Percentiles rank a stretch among this genome's conserved stretches.
These are phyloP conservation scores for Suillus luteus DNA, from an alignment of 768 basidiomycete species.

Conservation along the genomic window DNA sequence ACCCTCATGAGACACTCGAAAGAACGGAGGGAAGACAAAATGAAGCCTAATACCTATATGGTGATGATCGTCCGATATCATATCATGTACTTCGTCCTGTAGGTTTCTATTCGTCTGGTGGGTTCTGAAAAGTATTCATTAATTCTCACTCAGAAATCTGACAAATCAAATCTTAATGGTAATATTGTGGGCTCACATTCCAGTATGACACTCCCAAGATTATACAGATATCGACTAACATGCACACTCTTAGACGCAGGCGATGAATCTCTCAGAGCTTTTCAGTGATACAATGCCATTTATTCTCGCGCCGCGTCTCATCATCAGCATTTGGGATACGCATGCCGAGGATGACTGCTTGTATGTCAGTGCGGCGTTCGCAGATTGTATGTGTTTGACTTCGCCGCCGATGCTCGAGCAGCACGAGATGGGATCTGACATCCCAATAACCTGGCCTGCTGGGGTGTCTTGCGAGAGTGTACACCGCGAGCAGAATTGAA, in stretches of 20 bases:
- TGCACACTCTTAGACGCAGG: background rate
- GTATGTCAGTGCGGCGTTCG: background rate
- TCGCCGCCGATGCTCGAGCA: background rate
- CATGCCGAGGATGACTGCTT: background rate
- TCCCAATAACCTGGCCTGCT: background rate
- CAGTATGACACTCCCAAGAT: background rate
- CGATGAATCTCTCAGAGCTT: background rate
- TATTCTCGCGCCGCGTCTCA: background rate
- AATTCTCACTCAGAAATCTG: background rate
- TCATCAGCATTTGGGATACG: slow-evolving; percentile 6
- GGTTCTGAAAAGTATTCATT: background rate
- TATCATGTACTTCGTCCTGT: slow-evolving; percentile 1
- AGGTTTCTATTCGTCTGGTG: background rate
- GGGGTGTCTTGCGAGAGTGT: background rate
- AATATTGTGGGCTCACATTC: background rate
- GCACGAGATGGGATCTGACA: background rate
- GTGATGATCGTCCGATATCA: slow-evolving; percentile 4
- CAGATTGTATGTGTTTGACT: background rate
- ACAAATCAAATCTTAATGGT: background rate
- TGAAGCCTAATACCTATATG: background rate
- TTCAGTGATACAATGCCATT: slow-evolving; percentile 2
- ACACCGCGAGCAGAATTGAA: background rate
- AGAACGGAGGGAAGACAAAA: background rate
- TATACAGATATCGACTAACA: background rate
- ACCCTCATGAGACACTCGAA: background rate